These are phyloP conservation scores for Serendipita indica DNA, from an alignment of 768 basidiomycete species.

Conservation along the genomic window DNA sequence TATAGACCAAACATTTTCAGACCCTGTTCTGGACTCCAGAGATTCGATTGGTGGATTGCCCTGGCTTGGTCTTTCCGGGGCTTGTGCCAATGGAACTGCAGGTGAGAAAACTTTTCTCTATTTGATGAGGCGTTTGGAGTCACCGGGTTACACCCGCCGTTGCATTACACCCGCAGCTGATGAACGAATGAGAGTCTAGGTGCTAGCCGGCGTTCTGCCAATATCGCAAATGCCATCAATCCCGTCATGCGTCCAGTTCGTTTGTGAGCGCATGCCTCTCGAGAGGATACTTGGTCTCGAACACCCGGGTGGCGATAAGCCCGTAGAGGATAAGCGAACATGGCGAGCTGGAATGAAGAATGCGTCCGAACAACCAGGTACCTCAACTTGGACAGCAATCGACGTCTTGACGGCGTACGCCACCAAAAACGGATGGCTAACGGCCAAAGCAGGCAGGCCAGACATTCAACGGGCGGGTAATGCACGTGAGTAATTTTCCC, in stretches of 20 bases:
- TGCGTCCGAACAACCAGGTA: conserved; percentile 18
- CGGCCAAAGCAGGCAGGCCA: conserved; percentile 80
- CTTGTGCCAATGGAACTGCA: conserved; percentile 72
- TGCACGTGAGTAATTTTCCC: conserved; percentile 45
- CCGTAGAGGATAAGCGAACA: conserved; percentile 53
- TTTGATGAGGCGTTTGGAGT: not conserved
- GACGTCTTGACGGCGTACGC: conserved; percentile 73
- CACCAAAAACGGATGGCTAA: conserved; percentile 63
- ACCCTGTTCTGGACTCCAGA: conserved; percentile 80
- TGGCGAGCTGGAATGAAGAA: conserved; percentile 43
- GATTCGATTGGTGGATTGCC: conserved; percentile 87
- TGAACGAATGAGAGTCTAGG: conserved; percentile 26
- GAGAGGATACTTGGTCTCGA: conserved; percentile 51
- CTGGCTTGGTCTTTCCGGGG: conserved; percentile 85
- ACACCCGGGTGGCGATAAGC: conserved; percentile 30
- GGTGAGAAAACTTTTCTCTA: conserved; percentile 23
- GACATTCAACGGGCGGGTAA: conserved; percentile 86
- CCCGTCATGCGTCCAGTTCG: conserved; percentile 65
- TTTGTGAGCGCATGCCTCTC: conserved; percentile 54
- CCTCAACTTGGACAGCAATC: conserved; percentile 61
- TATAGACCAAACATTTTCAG: conserved; percentile 84
- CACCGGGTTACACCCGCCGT: not conserved
- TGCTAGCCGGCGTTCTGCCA: conserved; percentile 54
- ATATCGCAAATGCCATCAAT: conserved; percentile 76
- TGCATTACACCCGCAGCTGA: not conserved